Evolutionary conservation across 75 land plant genomes (phyloP).

Genomic region (Pinus albicaulis): DNA sequence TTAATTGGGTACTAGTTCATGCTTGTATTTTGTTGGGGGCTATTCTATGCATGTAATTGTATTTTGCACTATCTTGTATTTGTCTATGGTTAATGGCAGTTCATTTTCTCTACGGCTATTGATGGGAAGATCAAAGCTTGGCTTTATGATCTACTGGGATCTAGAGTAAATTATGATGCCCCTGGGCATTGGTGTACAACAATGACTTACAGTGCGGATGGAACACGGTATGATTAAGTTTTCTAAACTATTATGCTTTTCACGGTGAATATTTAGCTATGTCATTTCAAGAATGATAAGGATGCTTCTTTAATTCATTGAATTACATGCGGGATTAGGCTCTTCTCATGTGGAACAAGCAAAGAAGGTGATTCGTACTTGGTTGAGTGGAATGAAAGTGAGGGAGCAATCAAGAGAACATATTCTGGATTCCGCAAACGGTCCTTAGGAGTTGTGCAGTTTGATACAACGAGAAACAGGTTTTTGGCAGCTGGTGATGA

Average conservation of each 20-base stretch:
- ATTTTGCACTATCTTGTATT: too few relatives aligned
- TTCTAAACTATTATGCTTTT: too few relatives aligned
- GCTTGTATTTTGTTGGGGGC: too few relatives aligned
- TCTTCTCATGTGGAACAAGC: constrained; percentile 26
- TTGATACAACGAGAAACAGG: constrained; percentile 21
- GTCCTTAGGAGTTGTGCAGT: constrained; percentile 18
- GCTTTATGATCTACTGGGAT: constrained; percentile 75
- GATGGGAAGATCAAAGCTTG: constrained; percentile 90
- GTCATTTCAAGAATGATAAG: too few relatives aligned
- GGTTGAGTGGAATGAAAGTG: constrained; percentile 29
- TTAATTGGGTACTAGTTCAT: too few relatives aligned
- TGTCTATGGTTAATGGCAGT: constrained; percentile 27
- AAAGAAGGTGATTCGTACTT: constrained; percentile 23
- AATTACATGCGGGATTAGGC: background rate
- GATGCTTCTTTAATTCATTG: too few relatives aligned
- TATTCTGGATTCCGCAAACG: constrained; percentile 24
- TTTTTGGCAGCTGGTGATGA: constrained; percentile 23
- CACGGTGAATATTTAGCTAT: too few relatives aligned
- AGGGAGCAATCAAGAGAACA: constrained; percentile 22
- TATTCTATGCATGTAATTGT: too few relatives aligned
- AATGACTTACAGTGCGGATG: constrained; percentile 83
- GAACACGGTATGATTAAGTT: constrained; percentile 35
- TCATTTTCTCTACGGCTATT: constrained; percentile 77
- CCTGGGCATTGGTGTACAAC: constrained; percentile 78
- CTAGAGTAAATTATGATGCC: constrained; percentile 85